These are phyloP conservation scores for Backusella circina DNA, from an alignment of 192 early-diverging fungal species.

Conservation along the genomic window DNA sequence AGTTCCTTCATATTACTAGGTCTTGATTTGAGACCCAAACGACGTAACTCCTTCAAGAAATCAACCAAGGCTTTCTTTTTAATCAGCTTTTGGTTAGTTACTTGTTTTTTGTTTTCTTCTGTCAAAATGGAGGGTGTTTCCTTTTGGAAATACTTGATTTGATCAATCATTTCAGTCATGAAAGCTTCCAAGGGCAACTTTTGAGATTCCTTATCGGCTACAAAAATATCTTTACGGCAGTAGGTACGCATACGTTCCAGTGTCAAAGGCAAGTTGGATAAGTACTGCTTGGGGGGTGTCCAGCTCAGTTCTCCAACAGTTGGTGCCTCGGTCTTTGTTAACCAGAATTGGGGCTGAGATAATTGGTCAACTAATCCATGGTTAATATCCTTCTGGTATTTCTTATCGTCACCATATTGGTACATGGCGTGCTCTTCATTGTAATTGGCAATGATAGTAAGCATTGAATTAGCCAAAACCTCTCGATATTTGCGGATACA, in stretches of 20 bases:
- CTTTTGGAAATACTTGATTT: slow-evolving; percentile 56
- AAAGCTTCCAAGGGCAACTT: slow-evolving; percentile 42
- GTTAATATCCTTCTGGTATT: slow-evolving; percentile 23
- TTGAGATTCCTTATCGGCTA: slow-evolving; percentile 14
- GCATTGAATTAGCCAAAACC: slow-evolving; percentile 71
- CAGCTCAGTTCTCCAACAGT: background rate
- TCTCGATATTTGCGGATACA: slow-evolving; percentile 84
- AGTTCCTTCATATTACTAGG: slow-evolving; percentile 20
- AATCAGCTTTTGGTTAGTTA: slow-evolving; percentile 65
- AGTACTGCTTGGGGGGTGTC: slow-evolving; percentile 33
- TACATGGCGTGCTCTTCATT: slow-evolving; percentile 38
- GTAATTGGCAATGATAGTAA: slow-evolving; percentile 58
- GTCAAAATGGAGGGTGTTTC: slow-evolving; percentile 50
- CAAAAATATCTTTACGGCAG: slow-evolving; percentile 36
- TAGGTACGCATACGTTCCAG: slow-evolving; percentile 36
- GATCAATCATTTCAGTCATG: slow-evolving; percentile 47
- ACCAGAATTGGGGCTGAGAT: slow-evolving; percentile 37
- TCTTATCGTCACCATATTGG: slow-evolving; percentile 34
- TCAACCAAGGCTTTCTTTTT: slow-evolving; percentile 80
- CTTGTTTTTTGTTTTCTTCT: slow-evolving; percentile 47
- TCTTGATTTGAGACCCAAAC: slow-evolving; percentile 55
- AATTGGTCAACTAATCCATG: slow-evolving; percentile 37
- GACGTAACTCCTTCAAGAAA: slow-evolving; percentile 65
- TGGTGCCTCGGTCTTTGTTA: slow-evolving; percentile 21
- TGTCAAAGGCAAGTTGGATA: slow-evolving; percentile 42